Conservation (phyloP, 768 basidiomycete genomes). For the Boletales sp. region DNA sequence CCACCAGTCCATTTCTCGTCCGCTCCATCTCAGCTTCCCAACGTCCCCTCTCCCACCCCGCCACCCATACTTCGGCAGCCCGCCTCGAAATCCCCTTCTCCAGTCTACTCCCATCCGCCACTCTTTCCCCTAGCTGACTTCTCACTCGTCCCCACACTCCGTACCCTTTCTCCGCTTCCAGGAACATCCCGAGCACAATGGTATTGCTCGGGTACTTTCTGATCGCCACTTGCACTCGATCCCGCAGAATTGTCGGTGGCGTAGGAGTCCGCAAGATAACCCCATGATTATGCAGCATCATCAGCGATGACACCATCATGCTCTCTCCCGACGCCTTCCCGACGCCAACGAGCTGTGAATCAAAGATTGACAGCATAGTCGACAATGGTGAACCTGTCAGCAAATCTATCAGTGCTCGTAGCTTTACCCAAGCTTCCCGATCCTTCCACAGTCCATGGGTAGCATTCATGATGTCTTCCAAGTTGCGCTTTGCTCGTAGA, state of each 20-base stretch:
- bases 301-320: slow-evolving; percentile 50
- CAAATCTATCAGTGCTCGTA: slow-evolving; percentile 64
- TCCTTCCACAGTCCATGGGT: slow-evolving; percentile 47
- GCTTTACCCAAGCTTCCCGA: slow-evolving; percentile 60
- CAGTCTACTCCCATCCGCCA: slow-evolving; percentile 30
- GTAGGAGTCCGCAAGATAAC: slow-evolving; percentile 51
- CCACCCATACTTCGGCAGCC: slow-evolving; percentile 71
- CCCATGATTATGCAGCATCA: slow-evolving; percentile 61
- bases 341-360: slow-evolving; percentile 22
- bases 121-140: slow-evolving; percentile 46
- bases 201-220: slow-evolving; percentile 66
- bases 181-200: slow-evolving; percentile 64
- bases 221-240: slow-evolving; percentile 52
- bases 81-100: slow-evolving; percentile 59
- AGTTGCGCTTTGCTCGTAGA: slow-evolving; percentile 58
- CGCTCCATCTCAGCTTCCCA: slow-evolving; percentile 73
- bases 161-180: slow-evolving; percentile 75
- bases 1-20: slow-evolving; percentile 57
- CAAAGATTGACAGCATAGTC: slow-evolving; percentile 39
- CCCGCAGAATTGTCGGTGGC: slow-evolving; percentile 56
- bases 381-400: slow-evolving; percentile 43
- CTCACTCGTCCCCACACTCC: slow-evolving; percentile 76
- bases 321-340: slow-evolving; percentile 40
- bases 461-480: slow-evolving; percentile 49
- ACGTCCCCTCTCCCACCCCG: slow-evolving; percentile 71